Evolutionary conservation across 768 basidiomycete species (phyloP), one percentile per base, ranked within the genome.

Genomic region (Mycena belliarum): DNA sequence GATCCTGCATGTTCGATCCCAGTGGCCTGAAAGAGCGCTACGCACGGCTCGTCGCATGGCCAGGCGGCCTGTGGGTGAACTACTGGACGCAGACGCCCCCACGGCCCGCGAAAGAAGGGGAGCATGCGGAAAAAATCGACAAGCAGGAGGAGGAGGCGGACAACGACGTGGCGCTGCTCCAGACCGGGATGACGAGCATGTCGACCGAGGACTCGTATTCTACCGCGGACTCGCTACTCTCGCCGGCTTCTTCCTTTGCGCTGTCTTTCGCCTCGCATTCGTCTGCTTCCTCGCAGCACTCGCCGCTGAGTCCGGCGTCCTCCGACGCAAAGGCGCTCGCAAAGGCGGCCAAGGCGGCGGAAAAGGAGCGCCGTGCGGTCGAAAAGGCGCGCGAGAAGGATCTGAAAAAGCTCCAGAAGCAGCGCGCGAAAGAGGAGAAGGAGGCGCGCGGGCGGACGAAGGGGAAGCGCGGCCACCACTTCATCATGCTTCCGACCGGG

Each of bases 1-100:
- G 83, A 5, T 70, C 72, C 7, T 80, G 77, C 64, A 82, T 85
- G 81, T 83, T 85, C 64, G 83, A 85, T 60, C 81, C 82, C 0
- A 64, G 63, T 7, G 81, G 77, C 0, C 68, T 86, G 40, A 75
- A 75, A 49, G 69, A 73, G 6, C 78, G 84, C n/a, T 86, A 85
- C 63, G 61, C 68, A 12, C 68, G 60, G 14, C 70, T 86, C 18
- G 77, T 80, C 7, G 68, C 60, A 0, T 85, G 84, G 83, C 63
- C 72, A 33, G 75, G 77, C n/a, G 81, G 80, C 4, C 42, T 78
- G 33, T 85, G 84, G 84, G 69, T 82, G 12, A 84, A 84, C 66
- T 85, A 82, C 61, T 86, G 81, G 81, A 85, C 82, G n/a, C 72
- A 76, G 49, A 82, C 82, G 51, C 69, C 11, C 65, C 75, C 42